phyloP scores from a whole-genome alignment of 352 stramenopile species.

The Aphanomyces cochlioides region DNA sequence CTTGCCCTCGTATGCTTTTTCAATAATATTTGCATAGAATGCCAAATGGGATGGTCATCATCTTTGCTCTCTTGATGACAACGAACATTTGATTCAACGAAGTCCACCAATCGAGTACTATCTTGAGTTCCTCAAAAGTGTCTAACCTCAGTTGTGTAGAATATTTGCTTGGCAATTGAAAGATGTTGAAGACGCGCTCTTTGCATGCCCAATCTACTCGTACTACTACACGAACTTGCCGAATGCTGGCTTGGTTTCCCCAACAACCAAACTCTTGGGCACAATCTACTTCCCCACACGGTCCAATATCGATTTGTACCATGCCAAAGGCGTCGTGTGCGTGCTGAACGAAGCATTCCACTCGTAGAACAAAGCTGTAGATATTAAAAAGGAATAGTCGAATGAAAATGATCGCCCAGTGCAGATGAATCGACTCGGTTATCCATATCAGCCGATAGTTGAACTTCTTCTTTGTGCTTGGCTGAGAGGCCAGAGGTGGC shows the following conservation, averaged over 20 bases:
- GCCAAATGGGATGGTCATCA: constrained; percentile 1
- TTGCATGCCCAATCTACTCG: constrained; percentile 23
- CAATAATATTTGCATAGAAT: neutral
- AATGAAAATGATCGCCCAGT: constrained; percentile 3
- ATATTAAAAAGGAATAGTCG: constrained; percentile 26
- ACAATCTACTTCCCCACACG: neutral
- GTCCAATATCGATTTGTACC: neutral
- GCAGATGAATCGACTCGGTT: neutral
- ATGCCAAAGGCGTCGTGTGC: constrained; percentile 19
- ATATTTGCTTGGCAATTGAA: neutral
- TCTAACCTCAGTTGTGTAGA: neutral
- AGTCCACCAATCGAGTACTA: constrained; percentile 12
- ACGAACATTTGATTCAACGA: constrained; percentile 19
- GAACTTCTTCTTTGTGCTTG: constrained; percentile 1
- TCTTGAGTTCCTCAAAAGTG: neutral
- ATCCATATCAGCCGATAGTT: neutral
- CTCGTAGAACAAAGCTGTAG: neutral
- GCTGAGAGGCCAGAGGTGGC: constrained; percentile 74
- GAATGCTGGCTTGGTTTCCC: neutral
- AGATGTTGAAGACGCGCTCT: neutral
- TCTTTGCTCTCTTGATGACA: neutral
- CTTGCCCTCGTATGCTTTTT: neutral
- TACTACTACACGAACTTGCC: constrained; percentile 20
- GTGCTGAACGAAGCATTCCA: constrained; percentile 27
- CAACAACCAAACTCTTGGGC: neutral